Conservation (phyloP, 306 rosid genomes). For the Alnus rubra region DNA sequence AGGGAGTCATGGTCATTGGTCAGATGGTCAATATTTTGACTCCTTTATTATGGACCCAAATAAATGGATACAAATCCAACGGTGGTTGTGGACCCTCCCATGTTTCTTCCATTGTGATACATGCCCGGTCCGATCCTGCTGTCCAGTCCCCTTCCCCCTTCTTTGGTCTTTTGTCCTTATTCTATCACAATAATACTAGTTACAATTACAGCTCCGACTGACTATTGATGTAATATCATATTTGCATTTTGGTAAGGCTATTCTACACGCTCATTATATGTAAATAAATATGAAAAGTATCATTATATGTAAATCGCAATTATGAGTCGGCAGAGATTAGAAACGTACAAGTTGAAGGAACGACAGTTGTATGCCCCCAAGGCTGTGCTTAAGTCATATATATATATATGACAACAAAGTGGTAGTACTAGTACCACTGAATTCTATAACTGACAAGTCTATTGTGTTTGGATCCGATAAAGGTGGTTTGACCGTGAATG, state of each 20-base stretch:
- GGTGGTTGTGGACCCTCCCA: slow-evolving; percentile 51
- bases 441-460: neutral
- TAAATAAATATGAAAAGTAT: too few relatives aligned
- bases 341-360: too few relatives aligned
- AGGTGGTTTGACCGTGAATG: neutral
- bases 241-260: too few relatives aligned
- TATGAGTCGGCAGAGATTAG: too few relatives aligned
- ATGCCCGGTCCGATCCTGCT: neutral
- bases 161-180: neutral
- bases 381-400: too few relatives aligned
- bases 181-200: too few relatives aligned
- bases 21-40: slow-evolving; percentile 40
- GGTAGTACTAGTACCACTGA: neutral
- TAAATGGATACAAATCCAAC: slow-evolving; percentile 37
- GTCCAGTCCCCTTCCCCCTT: slow-evolving; percentile 6
- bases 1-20: slow-evolving; percentile 27
- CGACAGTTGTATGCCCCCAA: too few relatives aligned
- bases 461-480: neutral
- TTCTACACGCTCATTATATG: too few relatives aligned
- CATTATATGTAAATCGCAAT: too few relatives aligned
- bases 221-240: too few relatives aligned
- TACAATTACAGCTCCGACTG: too few relatives aligned
- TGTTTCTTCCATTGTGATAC: slow-evolving; percentile 1
- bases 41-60: neutral
- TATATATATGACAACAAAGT: neutral